Evolutionary conservation across 2,329 filamentous ascomycete genomes (phyloP).

Genomic region (Stagonosporopsis chrysanthemi): DNA sequence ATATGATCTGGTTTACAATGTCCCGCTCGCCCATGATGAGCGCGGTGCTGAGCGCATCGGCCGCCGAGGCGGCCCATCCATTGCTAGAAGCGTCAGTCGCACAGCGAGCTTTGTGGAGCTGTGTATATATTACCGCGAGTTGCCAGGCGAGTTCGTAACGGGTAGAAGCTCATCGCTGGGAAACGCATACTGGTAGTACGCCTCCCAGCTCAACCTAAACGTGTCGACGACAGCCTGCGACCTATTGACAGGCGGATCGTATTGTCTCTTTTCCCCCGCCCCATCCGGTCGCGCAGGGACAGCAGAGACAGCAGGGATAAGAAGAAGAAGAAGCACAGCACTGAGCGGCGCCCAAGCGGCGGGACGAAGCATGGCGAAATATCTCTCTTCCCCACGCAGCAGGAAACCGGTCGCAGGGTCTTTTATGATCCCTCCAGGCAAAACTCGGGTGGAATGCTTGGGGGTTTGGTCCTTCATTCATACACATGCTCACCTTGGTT

Average conservation of each 20-base stretch:
- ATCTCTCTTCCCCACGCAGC: not conserved
- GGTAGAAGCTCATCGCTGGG: conserved; percentile 79
- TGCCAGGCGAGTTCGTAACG: conserved; percentile 67
- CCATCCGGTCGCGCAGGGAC: not conserved
- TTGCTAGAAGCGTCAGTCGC: conserved; percentile 61
- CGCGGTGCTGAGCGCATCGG: conserved; percentile 82
- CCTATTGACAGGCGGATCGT: conserved; percentile 25
- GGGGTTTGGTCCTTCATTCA: conserved; percentile 6
- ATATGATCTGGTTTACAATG: conserved; percentile 74
- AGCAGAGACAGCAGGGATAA: conserved; percentile 27
- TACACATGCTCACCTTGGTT: not conserved
- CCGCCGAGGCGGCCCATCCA: conserved; percentile 82
- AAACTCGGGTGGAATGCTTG: conserved; percentile 9
- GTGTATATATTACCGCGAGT: conserved; percentile 68
- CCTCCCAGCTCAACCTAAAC: conserved; percentile 47
- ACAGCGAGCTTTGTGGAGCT: not conserved
- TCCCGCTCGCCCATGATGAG: conserved; percentile 75
- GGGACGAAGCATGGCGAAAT: conserved; percentile 20
- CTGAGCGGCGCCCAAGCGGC: conserved; percentile 15
- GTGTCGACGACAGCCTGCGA: conserved; percentile 45
- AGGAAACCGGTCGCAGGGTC: not conserved
- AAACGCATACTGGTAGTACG: conserved; percentile 75
- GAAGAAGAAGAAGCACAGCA: conserved; percentile 14
- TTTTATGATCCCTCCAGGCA: not conserved
- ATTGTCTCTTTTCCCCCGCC: conserved; percentile 19